These are phyloP conservation scores for Peterozyma toletana DNA, from an alignment of 805 yeast species.

Conservation along the genomic window DNA sequence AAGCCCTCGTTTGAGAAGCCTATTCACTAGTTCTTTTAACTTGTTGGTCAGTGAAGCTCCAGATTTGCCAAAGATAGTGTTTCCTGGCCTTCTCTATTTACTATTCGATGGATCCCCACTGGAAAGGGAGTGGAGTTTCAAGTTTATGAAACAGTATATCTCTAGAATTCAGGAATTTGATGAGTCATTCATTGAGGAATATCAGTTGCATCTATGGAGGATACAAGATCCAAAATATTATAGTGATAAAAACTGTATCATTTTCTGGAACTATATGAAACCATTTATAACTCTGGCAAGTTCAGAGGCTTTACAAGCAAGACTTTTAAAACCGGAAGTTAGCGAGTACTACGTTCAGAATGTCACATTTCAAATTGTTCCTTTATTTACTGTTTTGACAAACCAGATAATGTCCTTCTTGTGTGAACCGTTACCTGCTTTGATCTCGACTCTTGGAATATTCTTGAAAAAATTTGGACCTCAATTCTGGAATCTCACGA, in stretches of 20 bases:
- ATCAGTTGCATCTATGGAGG: slow-evolving; percentile 38
- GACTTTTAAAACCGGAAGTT: slow-evolving; percentile 18
- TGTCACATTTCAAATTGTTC: slow-evolving; percentile 23
- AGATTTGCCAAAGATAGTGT: slow-evolving; percentile 10
- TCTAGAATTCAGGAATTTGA: slow-evolving; percentile 15
- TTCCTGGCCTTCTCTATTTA: slow-evolving; percentile 48
- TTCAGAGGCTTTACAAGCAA: slow-evolving; percentile 24
- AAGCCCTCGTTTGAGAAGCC: slow-evolving; percentile 23
- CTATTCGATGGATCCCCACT: slow-evolving; percentile 44
- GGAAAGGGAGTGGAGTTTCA: slow-evolving; percentile 41
- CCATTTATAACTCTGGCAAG: slow-evolving; percentile 29
- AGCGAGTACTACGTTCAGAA: slow-evolving; percentile 13
- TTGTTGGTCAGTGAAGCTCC: slow-evolving; percentile 12
- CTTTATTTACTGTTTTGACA: slow-evolving; percentile 32
- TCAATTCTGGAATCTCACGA: slow-evolving; percentile 47
- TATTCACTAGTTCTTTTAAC: slow-evolving; percentile 30
- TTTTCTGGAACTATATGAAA: slow-evolving; percentile 40
- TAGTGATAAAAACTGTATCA: slow-evolving; percentile 28
- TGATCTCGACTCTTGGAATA: slow-evolving; percentile 43
- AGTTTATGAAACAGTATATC: background rate
- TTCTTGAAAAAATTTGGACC: slow-evolving; percentile 34
- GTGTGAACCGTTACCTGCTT: slow-evolving; percentile 42
- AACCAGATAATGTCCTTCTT: slow-evolving; percentile 46
- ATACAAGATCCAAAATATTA: slow-evolving; percentile 48
- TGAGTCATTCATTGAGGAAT: slow-evolving; percentile 46